Base-by-base conservation (phyloP, 2,329 filamentous ascomycete genomes). In the Fusarium solani-melongenae region DNA sequence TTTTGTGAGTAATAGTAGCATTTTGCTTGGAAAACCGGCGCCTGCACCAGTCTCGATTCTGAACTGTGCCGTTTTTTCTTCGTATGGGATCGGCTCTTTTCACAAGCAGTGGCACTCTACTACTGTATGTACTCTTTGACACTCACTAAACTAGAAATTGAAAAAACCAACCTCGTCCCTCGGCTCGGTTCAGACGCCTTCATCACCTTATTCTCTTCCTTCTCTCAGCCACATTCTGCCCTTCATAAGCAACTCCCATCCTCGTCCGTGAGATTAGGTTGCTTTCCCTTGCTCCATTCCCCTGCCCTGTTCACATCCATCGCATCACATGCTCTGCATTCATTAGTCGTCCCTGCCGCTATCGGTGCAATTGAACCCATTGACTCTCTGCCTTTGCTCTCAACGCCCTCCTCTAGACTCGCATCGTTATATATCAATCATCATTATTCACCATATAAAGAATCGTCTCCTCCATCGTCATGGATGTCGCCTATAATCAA, bases 401-500 rank as follows among this genome's bases (percentile, higher is more conserved):
- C 64, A 63, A 63, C 60, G 46, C 36, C 36, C 44, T 14, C 24
- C 38, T 64, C 46, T 44, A 27, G 31, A 49, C 14, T 27, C 31
- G n/a, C 31, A 51, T 39, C 53, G 24, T 34, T 56, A 41, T 55
- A 39, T 33, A 41, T 63, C 24, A 56, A 29, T 41, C 22, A 34
- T 38, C n/a, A 41, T 41, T 41, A 33, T 38, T 58, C 51, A 17
- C 51, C 15, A 17, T 36, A 33, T 33, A 57, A 31, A 60, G 15
- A 46, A 60, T 12, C 15, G 10, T 51, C 17, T 27, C 9, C 31
- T 29, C 17, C 38, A n/a, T 29, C 67, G 71, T 62, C 68, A 80
- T 92, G 90, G 90, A 92, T 73, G 84, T 87, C 70, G 88, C 88
- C 67, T 91, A 90, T 80, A 89, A 89, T 71, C 89, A 90, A 73